Evolutionary conservation across 2,329 filamentous ascomycete species (phyloP).

Genomic region (Golovinomyces cichoracearum): DNA sequence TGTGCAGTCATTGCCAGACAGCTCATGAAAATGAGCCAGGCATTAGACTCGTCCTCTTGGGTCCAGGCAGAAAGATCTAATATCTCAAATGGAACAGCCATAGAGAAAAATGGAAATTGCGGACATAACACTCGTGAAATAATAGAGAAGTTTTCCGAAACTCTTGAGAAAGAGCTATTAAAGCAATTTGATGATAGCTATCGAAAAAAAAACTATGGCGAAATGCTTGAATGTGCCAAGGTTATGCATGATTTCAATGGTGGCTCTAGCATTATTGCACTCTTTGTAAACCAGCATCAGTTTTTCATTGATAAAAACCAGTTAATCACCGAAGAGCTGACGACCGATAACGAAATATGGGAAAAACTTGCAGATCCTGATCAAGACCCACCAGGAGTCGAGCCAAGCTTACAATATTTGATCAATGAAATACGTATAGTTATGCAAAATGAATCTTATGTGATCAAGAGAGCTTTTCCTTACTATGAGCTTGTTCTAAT

Average conservation of each 20-base stretch:
- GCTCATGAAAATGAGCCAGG: conserved; percentile 75
- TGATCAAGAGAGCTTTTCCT: conserved; percentile 88
- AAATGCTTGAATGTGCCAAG: conserved; percentile 91
- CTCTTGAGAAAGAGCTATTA: conserved; percentile 76
- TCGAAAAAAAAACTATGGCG: conserved; percentile 77
- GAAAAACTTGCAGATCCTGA: conserved; percentile 86
- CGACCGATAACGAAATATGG: conserved; percentile 38
- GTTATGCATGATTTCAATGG: conserved; percentile 91
- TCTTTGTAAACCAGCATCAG: conserved; percentile 96
- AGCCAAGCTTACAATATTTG: conserved; percentile 72
- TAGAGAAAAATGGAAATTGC: conserved; percentile 20
- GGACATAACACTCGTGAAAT: conserved; percentile 50
- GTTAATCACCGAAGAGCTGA: conserved; percentile 47
- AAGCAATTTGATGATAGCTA: conserved; percentile 97
- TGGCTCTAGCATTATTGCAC: conserved; percentile 75
- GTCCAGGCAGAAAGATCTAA: conserved; percentile 28
- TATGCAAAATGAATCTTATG: conserved; percentile 88
- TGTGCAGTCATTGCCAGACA: conserved; percentile 87
- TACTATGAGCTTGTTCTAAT: conserved; percentile 84
- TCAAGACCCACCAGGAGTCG: conserved; percentile 68
- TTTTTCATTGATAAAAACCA: conserved; percentile 97
- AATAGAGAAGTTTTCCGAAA: conserved; percentile 91
- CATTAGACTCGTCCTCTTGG: conserved; percentile 59
- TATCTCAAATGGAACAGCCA: conserved; percentile 24
- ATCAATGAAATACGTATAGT: conserved; percentile 87